Evolutionary conservation across 257 asterid genomes (phyloP), one percentile per base, ranked within the genome.

Genomic region (Galeopsis tetrahit): DNA sequence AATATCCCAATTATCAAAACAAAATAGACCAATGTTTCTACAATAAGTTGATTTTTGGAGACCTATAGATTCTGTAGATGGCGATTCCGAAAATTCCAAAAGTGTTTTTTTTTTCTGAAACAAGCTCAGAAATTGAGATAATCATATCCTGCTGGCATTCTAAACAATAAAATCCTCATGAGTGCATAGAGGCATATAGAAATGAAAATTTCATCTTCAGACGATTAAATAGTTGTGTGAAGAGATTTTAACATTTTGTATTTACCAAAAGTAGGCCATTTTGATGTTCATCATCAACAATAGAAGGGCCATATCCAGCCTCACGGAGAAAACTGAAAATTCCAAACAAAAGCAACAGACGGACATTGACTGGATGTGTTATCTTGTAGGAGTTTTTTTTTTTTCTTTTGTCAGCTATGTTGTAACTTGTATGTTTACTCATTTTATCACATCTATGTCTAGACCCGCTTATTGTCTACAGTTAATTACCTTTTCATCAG

Each of bases 401-500:
- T 21, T 21, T 21, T 21, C 28, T 21, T 21, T 21, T 21, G 28
- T 21, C 28, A 21, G 28, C 28, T 21, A 21, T 21, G 28, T 21
- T 21, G 28, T n/a, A n/a, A n/a, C n/a, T n/a, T n/a, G n/a, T 21
- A 21, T 21, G 48, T 32, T 63, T 42, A 48, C 56, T 66, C 67
- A 67, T 33, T n/a, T 8, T 10, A 38, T 31, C 2, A 11, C 66
- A 58, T 44, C 51, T 53, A 15, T 44, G 67, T 8, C 28, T 36
- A 46, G 36, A 51, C 53, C 62, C 57, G 32, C 32, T 40, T 2
- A 13, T 52, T 48, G 49, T 32, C 11, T 7, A 11, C 43, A 65
- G 58, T 62, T 68, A 38, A 55, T 70, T 88, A 90, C 98, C 96
- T 83, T 81, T 73, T 73, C 77, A 73, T 81, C 57, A 56, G 98